Evolutionary conservation across 139 green algal genomes (phyloP), one percentile per base, ranked within the genome.

Genomic region (Dunaliella primolecta): DNA sequence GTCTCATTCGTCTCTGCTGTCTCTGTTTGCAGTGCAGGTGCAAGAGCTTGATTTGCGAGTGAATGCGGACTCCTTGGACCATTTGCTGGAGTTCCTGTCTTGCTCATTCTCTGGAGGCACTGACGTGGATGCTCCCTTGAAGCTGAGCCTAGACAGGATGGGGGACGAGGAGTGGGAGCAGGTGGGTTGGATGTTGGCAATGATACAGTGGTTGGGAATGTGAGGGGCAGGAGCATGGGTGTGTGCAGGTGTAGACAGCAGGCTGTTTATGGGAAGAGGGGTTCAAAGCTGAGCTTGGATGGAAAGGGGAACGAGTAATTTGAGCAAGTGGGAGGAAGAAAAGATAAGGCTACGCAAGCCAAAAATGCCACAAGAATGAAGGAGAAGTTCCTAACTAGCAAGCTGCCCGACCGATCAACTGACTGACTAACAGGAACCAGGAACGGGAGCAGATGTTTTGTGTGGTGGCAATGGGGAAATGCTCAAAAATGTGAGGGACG

Each of bases 51-150:
- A 98, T 88, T 89, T 98, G 1, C 74, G 70, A 2, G 86, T 91
- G 21, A 89, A 95, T 35, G 1, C 88, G 21, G 30, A 86, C 56
- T 81, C 77, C 1, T 86, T 98, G 75, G 75, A 90, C 64, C 80
- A 86, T 34, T 91, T 98, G 83, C 91, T 98, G 33, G 86, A 93
- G 31, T 98, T 98, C 89, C 92, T 98, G 74, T 83, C 86, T 21
- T 88, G 88, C 57, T 89, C 88, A 71, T 96, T 96, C 86, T 83
- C 84, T 84, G 86, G 84, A 86, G 89, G 91, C 34, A 93, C 94
- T 3, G 93, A 96, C 36, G 93, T 97, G 23, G 94, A 98, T 78
- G 83, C 84, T 36, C 95, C 96, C 7, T 87, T 98, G 75, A 88
- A 94, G 82, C 90, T 96, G 1, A 91, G 87, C 76, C 86, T 98